Conservation (phyloP, 2,329 filamentous ascomycete species). For the Aspergillus caelatus region DNA sequence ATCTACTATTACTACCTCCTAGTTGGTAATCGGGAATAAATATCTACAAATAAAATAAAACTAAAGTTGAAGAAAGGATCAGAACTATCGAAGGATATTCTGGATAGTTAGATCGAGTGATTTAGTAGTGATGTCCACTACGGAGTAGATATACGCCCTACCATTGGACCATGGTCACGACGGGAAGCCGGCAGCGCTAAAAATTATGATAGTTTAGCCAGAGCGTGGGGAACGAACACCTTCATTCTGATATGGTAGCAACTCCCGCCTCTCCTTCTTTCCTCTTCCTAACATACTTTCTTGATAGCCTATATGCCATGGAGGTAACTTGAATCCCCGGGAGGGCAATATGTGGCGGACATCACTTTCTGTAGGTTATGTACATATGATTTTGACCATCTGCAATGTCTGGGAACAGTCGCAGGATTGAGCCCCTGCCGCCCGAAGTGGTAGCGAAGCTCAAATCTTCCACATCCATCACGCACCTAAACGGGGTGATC, state of each 20-base stretch:
- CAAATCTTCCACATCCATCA: constrained; percentile 80
- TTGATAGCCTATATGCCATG: background rate
- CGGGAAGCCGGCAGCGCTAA: background rate
- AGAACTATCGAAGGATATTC: background rate
- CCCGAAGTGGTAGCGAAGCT: constrained; percentile 74
- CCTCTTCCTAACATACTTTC: background rate
- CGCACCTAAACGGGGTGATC: constrained; percentile 70
- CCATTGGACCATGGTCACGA: background rate
- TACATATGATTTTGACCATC: background rate
- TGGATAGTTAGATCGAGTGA: background rate
- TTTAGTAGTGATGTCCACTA: background rate
- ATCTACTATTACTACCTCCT: background rate
- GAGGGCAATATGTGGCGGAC: background rate
- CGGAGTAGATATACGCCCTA: background rate
- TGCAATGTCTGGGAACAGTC: constrained; percentile 28
- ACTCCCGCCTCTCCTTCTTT: background rate
- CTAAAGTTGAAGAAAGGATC: too few species aligned
- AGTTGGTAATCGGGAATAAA: background rate
- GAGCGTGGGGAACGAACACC: background rate
- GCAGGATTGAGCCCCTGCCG: constrained; percentile 68
- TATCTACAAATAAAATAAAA: too few species aligned
- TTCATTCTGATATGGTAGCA: background rate
- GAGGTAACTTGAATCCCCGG: background rate
- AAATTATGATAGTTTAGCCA: background rate
- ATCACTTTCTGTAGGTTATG: background rate